Conservation (phyloP, 495 filamentous ascomycete species). For the Xylaria telfairii region DNA sequence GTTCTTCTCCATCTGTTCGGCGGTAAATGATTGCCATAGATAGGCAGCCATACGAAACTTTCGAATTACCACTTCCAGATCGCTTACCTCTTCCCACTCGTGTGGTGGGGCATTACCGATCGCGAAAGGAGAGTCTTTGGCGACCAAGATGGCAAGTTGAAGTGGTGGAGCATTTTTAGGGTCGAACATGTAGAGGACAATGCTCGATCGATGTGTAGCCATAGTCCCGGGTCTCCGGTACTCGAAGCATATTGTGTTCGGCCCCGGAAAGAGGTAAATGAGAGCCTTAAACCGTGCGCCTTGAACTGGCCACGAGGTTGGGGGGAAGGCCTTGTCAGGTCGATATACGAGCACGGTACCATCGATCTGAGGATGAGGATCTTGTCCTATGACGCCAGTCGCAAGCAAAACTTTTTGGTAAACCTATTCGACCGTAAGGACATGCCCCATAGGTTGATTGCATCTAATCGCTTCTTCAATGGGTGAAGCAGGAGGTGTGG, state of each 20-base stretch:
- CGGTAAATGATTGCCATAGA: conserved; percentile 94
- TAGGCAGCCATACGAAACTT: conserved; percentile 93
- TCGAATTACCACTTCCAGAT: conserved; percentile 74
- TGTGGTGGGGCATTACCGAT: conserved; percentile 83
- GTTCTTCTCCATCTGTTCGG: conserved; percentile 91
- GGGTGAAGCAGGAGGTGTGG: not conserved
- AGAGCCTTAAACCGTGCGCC: conserved; percentile 89
- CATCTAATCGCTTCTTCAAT: not conserved
- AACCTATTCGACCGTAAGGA: conserved; percentile 59
- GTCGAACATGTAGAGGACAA: conserved; percentile 84
- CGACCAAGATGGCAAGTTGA: conserved; percentile 83
- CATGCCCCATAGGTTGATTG: conserved; percentile 13
- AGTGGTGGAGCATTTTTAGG: conserved; percentile 76
- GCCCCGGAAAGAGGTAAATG: conserved; percentile 84
- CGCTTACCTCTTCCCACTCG: conserved; percentile 78
- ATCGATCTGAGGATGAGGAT: conserved; percentile 69
- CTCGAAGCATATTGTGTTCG: conserved; percentile 84
- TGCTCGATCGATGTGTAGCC: conserved; percentile 67
- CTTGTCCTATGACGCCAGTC: conserved; percentile 79
- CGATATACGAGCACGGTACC: conserved; percentile 81
- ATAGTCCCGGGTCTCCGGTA: conserved; percentile 77
- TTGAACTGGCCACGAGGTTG: conserved; percentile 81
- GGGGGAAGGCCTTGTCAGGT: conserved; percentile 82
- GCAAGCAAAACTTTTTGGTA: conserved; percentile 88
- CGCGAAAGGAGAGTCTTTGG: conserved; percentile 84